A percentile compares a stretch with the other conserved stretches of the same genome.
phyloP scores from a whole-genome alignment of 306 rosid species.

The Begonia fuchsioides region DNA sequence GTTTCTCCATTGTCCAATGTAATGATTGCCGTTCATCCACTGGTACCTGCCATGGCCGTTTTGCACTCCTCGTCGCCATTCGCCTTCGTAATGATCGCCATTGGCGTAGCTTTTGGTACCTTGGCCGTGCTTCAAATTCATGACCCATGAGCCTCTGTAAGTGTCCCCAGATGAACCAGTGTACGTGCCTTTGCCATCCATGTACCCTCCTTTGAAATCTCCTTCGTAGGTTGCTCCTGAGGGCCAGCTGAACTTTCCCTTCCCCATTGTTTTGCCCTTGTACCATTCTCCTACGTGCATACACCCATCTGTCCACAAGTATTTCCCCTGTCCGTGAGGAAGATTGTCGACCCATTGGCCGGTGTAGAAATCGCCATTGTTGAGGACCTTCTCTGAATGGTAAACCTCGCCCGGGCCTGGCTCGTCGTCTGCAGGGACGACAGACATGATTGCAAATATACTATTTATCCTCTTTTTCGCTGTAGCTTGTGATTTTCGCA shows the following conservation, averaged over 20 bases:
- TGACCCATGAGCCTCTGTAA: conserved; percentile 66
- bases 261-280: conserved; percentile 48
- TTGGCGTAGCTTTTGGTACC: conserved; percentile 52
- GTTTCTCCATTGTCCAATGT: conserved; percentile 59
- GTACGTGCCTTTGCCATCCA: conserved; percentile 80
- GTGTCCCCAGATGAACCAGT: conserved; percentile 61
- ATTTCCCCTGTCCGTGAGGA: conserved; percentile 80
- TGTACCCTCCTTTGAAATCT: conserved; percentile 45
- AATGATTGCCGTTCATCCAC: conserved; percentile 67
- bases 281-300: conserved; percentile 82
- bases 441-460: conserved; percentile 65
- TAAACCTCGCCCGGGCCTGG: conserved; percentile 24
- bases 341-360: conserved; percentile 46
- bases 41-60: conserved; percentile 79
- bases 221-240: conserved; percentile 88
- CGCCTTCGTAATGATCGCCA: conserved; percentile 90
- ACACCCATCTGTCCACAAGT: conserved; percentile 85
- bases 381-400: conserved; percentile 36
- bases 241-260: conserved; percentile 88
- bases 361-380: conserved; percentile 67
- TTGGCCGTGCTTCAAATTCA: conserved; percentile 61
- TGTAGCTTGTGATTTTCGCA: conserved; percentile 43
- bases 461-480: conserved; percentile 48
- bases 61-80: conserved; percentile 69
- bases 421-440: conserved; percentile 73